Evolutionary conservation across 1,139 yeast species (phyloP), one percentile per base, ranked within the genome.

Genomic region (Hemisphaericaspora xylofermentans): DNA sequence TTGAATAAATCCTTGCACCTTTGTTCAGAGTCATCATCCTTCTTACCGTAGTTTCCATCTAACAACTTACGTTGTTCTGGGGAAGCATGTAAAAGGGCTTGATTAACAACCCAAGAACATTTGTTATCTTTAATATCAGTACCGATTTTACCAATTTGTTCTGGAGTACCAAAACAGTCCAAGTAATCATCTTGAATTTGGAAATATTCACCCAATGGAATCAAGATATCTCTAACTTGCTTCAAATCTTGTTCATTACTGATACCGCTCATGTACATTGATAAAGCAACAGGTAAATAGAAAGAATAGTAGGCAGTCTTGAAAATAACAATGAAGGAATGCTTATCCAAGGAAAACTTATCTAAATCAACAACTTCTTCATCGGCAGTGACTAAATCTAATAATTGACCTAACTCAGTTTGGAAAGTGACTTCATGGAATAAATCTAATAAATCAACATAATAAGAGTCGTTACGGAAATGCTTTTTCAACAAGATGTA

Each of bases 71-170:
- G 84, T 71, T 94, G 98, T 51, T 82, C 94, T 37, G 88, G 79
- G 25, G 80, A 75, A 40, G 81, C 94, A 53, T 82, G 73, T 62
- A 84, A 78, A 55, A 94, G 77, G 7, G 98, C 98, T 57, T 88
- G 88, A 75, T 93, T 93, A 57, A 94, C 79, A 46, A 94, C 84
- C 99, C 99, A 94, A 36, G 97, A 87, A 67, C 98, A 94, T 70
- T 94, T 94, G 78, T 94, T 94, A 66, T 94, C 99, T 71, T 88
- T 88, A 60, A 94, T 94, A 64, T 94, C 99, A 45, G 98, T 94
- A 52, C 99, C 99, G 53, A 94, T 88, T 76, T 94, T 94, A 49
- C 99, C 99, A 60, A 93, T 93, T 58, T 91, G 91, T 61, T 87
- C 95, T 36, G 98, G 97, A 53, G 94, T 89, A 49, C 98, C 99